A percentile compares a stretch with the other conserved stretches of the same genome.
Evolutionary conservation across 2,329 filamentous ascomycete species (phyloP).

Genomic region (Diaporthe ilicicola): DNA sequence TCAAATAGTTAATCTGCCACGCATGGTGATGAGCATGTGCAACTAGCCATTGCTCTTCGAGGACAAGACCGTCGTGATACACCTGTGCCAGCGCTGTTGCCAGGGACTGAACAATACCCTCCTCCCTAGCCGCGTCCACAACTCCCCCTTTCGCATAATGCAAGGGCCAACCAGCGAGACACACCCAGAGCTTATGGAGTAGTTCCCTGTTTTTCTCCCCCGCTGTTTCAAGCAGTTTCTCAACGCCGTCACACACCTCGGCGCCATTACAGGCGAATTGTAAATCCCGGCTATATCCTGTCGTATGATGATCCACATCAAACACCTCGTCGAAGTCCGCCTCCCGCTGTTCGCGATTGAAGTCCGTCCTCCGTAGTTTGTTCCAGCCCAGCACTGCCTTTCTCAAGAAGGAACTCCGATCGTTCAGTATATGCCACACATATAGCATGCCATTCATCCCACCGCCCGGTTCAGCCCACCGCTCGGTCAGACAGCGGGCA

Average conservation of each 20-base stretch:
- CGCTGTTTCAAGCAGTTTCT: neutral
- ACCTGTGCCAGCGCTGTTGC: neutral
- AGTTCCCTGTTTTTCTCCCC: slow-evolving; percentile 1
- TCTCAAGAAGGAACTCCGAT: slow-evolving; percentile 3
- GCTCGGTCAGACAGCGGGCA: slow-evolving; percentile 21
- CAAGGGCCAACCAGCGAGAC: slow-evolving; percentile 7
- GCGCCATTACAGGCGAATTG: slow-evolving; percentile 11
- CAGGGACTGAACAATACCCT: slow-evolving; percentile 11
- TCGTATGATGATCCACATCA: slow-evolving; percentile 1
- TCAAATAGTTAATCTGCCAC: slow-evolving; percentile 23
- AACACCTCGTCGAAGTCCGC: slow-evolving; percentile 22
- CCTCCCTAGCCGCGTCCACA: slow-evolving; percentile 1
- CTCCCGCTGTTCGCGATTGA: slow-evolving; percentile 6
- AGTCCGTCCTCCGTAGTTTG: neutral
- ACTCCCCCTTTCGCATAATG: slow-evolving; percentile 9
- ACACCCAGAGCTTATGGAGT: slow-evolving; percentile 13
- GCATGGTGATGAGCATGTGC: slow-evolving; percentile 19
- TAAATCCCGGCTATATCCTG: slow-evolving; percentile 14
- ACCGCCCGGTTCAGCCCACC: slow-evolving; percentile 5
- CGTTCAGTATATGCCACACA: slow-evolving; percentile 18
- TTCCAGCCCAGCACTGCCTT: slow-evolving; percentile 6
- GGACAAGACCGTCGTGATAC: slow-evolving; percentile 18
- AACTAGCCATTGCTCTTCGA: slow-evolving; percentile 20
- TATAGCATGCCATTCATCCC: slow-evolving; percentile 9
- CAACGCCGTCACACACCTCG: slow-evolving; percentile 3